Conservation (phyloP, 1,284 basidiomycete genomes). For the Heliocybe sulcata region DNA sequence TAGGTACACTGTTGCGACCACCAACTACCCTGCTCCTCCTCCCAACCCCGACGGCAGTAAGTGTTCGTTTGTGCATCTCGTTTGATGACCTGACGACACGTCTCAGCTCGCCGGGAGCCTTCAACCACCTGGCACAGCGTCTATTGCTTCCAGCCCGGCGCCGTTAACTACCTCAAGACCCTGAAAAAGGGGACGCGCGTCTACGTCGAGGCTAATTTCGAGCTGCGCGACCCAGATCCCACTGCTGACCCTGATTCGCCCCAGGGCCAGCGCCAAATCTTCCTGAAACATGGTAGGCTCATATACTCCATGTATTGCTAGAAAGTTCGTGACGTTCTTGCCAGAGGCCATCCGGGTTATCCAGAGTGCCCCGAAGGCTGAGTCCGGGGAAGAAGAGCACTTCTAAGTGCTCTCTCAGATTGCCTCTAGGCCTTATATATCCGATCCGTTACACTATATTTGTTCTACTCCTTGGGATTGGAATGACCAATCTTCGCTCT, state of each 20-base stretch:
- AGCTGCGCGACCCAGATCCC: slow-evolving; percentile 63
- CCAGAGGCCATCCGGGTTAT: too few relatives aligned
- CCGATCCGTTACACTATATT: too few relatives aligned
- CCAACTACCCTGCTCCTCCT: slow-evolving; percentile 50
- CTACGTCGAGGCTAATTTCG: slow-evolving; percentile 70
- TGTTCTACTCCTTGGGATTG: too few relatives aligned
- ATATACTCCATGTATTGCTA: slow-evolving; percentile 16
- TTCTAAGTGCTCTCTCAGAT: too few relatives aligned
- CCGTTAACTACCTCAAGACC: slow-evolving; percentile 54
- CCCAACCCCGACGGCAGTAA: slow-evolving; percentile 54
- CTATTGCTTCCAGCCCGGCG: slow-evolving; percentile 53
- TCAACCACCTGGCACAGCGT: slow-evolving; percentile 70
- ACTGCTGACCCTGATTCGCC: slow-evolving; percentile 55
- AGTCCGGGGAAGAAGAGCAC: too few relatives aligned
- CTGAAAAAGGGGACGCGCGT: slow-evolving; percentile 65
- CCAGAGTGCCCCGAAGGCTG: too few relatives aligned
- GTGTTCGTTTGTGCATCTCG: slow-evolving; percentile 13
- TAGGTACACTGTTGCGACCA: slow-evolving; percentile 70
- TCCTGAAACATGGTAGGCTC: slow-evolving; percentile 62
- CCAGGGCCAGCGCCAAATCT: slow-evolving; percentile 70
- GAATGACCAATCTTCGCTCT: too few relatives aligned
- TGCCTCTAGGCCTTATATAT: too few relatives aligned
- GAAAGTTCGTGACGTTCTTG: too few relatives aligned
- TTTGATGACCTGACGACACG: slow-evolving; percentile 1
- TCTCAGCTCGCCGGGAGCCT: slow-evolving; percentile 42